Base-by-base conservation (phyloP, 1,139 yeast species). In the Groenewaldozyma auringiensis region DNA sequence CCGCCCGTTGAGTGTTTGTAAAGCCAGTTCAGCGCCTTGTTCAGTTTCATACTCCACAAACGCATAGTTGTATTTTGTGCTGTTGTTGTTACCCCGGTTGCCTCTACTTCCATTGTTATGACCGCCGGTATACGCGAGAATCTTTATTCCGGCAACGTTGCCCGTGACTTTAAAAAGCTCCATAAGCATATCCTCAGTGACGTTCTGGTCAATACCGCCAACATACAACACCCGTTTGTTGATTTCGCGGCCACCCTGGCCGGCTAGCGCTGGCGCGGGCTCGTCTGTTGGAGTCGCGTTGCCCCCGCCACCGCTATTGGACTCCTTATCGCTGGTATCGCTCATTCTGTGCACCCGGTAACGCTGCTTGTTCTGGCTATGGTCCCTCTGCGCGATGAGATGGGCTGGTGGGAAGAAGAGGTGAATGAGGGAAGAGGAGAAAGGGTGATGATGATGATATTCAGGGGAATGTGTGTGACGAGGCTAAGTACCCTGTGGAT, bases 231-330 rank as follows among this genome's bases (percentile, higher is more conserved):
- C 83, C 47, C 75, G 80, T 50, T 76, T 76, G 39, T 88, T 81
- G 3, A 83, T 73, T 59, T 83, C 92, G 55, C 95, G 76, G 36
- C 95, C 95, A 44, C 95, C 95, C 48, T 79, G 79, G 18, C 76
- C 67, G 21, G 94, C 94, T 54, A 78, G 72, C 17, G 92, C 94
- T 1, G 84, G 81, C 31, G 67, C 62, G 18, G 40, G 41, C 3
- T 34, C 36, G 16, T 38, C 42, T 13, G 17, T 39, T n/a, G n/a
- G 21, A 20, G 18, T 32, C 13, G 32, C 16, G 41, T 34, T 32
- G 18, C 31, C 40, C 21, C 9, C n/a, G 25, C 25, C 31, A 16
- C 14, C 22, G 13, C 11, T 32, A 9, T 29, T 14, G n/a, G 6
- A 43, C 18, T 27, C 42, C 18, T 16, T 37, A 21, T 21, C 31